Percentiles rank a stretch among this genome's conserved stretches.
phyloP scores from a whole-genome alignment of 108 stramenopile species.

The Fragilariopsis cylindrus region DNA sequence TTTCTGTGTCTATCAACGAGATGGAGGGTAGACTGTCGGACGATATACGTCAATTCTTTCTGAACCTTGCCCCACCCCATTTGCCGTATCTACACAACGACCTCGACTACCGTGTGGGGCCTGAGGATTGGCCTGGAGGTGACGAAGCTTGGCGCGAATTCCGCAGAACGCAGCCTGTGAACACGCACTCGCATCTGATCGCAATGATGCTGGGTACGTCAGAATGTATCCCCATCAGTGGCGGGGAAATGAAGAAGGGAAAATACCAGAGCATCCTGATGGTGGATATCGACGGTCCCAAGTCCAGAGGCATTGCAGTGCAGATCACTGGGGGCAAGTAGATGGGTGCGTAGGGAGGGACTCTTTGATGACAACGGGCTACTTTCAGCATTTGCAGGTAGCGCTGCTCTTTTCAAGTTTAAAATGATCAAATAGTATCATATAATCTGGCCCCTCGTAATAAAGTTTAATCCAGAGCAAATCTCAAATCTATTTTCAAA shows the following conservation, averaged over 20 bases:
- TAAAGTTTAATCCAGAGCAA: too few species aligned
- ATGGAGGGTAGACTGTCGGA: slow-evolving; percentile 5
- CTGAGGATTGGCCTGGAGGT: slow-evolving; percentile 34
- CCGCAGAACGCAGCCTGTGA: slow-evolving; percentile 32
- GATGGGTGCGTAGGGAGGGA: neutral
- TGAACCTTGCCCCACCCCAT: slow-evolving; percentile 25
- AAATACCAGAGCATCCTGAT: slow-evolving; percentile 37
- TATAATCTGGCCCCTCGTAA: too few species aligned
- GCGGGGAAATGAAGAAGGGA: slow-evolving; percentile 30
- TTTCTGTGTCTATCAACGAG: neutral
- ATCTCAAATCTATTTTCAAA: too few species aligned
- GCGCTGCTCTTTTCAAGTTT: too few species aligned
- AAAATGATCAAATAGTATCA: neutral
- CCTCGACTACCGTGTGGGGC: slow-evolving; percentile 33
- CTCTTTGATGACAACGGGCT: too few species aligned
- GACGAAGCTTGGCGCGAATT: slow-evolving; percentile 40
- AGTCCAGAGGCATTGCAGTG: slow-evolving; percentile 26
- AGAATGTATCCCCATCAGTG: slow-evolving; percentile 34
- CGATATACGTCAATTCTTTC: slow-evolving; percentile 23
- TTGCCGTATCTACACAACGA: slow-evolving; percentile 39
- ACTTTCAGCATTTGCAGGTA: too few species aligned
- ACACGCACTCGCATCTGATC: slow-evolving; percentile 36
- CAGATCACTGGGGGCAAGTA: slow-evolving; percentile 31
- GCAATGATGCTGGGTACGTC: slow-evolving; percentile 39
- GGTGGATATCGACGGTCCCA: slow-evolving; percentile 33